These are phyloP conservation scores for Exophiala bonariae DNA, from an alignment of 2,329 filamentous ascomycete species.

Conservation along the genomic window DNA sequence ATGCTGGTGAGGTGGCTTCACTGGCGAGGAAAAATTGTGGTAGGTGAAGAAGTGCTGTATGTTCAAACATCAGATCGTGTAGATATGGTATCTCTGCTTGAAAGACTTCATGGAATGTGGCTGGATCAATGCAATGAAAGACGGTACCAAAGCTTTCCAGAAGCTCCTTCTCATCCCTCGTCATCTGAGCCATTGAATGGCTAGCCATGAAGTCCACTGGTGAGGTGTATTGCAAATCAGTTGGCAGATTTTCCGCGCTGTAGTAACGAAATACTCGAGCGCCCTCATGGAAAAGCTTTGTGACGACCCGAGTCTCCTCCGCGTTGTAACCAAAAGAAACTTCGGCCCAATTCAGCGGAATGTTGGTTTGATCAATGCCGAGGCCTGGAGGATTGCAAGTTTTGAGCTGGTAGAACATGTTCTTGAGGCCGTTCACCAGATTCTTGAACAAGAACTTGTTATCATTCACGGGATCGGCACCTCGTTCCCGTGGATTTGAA, in stretches of 20 bases:
- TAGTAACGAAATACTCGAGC: conserved; percentile 97
- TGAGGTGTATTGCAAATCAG: conserved; percentile 73
- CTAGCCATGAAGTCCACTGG: conserved; percentile 91
- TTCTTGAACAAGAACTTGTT: conserved; percentile 99
- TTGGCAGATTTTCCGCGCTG: conserved; percentile 75
- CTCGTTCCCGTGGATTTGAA: conserved; percentile 83
- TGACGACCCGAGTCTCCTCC: conserved; percentile 93
- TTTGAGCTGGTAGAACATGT: conserved; percentile 91
- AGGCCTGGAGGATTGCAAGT: conserved; percentile 75
- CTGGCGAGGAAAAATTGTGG: conserved; percentile 99
- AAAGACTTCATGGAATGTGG: conserved; percentile 98
- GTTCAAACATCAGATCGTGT: conserved; percentile 97
- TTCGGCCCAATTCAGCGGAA: conserved; percentile 89
- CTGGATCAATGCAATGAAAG: conserved; percentile 97
- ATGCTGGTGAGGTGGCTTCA: conserved; percentile 94
- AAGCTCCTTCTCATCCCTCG: conserved; percentile 94
- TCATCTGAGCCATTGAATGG: conserved; percentile 90
- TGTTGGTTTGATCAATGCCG: conserved; percentile 72
- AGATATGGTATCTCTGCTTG: conserved; percentile 95
- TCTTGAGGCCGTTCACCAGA: conserved; percentile 91
- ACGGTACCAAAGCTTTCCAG: conserved; percentile 97
- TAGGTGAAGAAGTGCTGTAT: conserved; percentile 88
- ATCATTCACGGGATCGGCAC: conserved; percentile 85
- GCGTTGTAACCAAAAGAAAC: conserved; percentile 95
- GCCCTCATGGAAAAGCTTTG: conserved; percentile 95